Conservation (phyloP, 2,329 filamentous ascomycete species). For the Aureobasidium sp. region DNA sequence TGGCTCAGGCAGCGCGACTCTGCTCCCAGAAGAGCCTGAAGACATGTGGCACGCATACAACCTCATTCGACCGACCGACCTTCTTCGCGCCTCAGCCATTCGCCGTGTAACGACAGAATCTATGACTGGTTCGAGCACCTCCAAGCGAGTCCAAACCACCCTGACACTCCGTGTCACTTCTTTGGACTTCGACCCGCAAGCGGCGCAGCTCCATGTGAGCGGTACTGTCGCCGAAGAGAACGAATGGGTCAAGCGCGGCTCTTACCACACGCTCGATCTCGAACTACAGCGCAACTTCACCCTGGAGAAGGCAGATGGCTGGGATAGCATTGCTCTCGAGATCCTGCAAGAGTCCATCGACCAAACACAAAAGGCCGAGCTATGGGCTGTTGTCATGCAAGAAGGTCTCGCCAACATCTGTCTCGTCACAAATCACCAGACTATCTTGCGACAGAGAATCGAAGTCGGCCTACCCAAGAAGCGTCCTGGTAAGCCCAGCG, state of each 20-base stretch:
- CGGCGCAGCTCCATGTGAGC: conserved; percentile 60
- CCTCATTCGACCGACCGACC: conserved; percentile 59
- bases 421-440: conserved; percentile 73
- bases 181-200: conserved; percentile 63
- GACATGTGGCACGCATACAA: conserved; percentile 79
- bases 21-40: conserved; percentile 66
- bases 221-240: conserved; percentile 61
- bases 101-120: conserved; percentile 58
- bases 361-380: conserved; percentile 69
- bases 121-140: conserved; percentile 54
- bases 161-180: conserved; percentile 59
- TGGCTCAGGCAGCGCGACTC: conserved; percentile 58
- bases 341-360: conserved; percentile 73
- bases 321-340: conserved; percentile 82
- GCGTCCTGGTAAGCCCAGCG: conserved; percentile 48
- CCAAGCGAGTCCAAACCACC: conserved; percentile 57
- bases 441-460: conserved; percentile 63
- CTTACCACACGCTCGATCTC: conserved; percentile 69
- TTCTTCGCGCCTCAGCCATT: conserved; percentile 58
- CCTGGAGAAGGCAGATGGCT: conserved; percentile 73
- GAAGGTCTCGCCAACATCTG: conserved; percentile 80
- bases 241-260: conserved; percentile 58
- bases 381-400: conserved; percentile 90
- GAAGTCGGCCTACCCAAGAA: conserved; percentile 63
- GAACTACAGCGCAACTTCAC: conserved; percentile 85